phyloP scores from a whole-genome alignment of 345 rosid species.

The Trapa bicornis region DNA sequence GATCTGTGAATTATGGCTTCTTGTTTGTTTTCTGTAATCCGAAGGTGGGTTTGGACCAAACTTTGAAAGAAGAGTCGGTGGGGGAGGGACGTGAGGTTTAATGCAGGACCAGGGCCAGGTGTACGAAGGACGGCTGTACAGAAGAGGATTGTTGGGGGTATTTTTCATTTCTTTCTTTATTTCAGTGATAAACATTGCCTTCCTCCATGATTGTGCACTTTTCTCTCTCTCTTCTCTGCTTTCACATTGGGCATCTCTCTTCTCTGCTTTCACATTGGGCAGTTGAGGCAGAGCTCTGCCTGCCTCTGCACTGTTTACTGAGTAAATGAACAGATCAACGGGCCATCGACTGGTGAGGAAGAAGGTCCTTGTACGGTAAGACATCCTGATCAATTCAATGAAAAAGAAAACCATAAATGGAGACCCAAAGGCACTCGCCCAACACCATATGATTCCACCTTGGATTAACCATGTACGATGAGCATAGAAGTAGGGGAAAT shows the following conservation, averaged over 20 bases:
- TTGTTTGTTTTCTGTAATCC: neutral
- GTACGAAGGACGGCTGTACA: neutral
- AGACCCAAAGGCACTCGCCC: too few relatives aligned
- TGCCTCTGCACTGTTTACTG: neutral
- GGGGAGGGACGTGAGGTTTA: neutral
- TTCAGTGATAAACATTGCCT: slow-evolving; percentile 2
- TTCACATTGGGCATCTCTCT: neutral
- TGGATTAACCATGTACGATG: too few relatives aligned
- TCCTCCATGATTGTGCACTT: neutral
- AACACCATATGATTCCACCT: too few relatives aligned
- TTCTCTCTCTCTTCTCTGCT: neutral
- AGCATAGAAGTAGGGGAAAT: too few relatives aligned
- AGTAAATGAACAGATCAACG: neutral
- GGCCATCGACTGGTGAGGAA: neutral
- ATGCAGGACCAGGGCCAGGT: neutral
- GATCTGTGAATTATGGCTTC: neutral
- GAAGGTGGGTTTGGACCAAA: neutral
- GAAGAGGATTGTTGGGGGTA: neutral
- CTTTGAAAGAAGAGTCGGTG: neutral
- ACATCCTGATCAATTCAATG: too few relatives aligned
- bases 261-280: neutral
- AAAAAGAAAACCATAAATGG: neutral
- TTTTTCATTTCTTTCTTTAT: neutral
- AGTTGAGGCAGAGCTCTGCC: neutral
- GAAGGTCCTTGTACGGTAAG: neutral